Conservation (phyloP, 352 stramenopile genomes). For the Saprolegnia diclina region DNA sequence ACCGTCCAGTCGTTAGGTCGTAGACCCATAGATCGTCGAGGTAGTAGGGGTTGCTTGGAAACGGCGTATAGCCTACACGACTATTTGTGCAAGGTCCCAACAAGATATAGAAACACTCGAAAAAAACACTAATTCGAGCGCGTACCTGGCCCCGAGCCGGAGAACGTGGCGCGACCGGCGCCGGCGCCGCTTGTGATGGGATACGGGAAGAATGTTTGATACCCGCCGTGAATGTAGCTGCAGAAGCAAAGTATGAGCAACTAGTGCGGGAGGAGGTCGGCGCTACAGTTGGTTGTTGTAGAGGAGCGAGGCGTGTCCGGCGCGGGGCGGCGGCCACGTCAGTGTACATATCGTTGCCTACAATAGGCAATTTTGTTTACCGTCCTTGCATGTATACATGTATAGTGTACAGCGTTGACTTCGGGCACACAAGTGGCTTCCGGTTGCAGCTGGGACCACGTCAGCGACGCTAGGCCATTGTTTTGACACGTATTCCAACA, state of each 20-base stretch:
- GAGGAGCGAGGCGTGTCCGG: conserved; percentile 76
- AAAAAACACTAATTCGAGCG: too few relatives aligned
- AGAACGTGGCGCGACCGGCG: conserved; percentile 55
- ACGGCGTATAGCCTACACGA: conserved; percentile 72
- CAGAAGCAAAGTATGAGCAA: neutral
- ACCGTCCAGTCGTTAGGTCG: conserved; percentile 80
- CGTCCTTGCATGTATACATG: too few relatives aligned
- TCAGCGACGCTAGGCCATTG: conserved; percentile 36
- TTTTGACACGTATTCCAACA: conserved; percentile 49
- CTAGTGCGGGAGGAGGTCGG: neutral
- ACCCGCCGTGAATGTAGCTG: conserved; percentile 90
- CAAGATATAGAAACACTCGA: too few relatives aligned
- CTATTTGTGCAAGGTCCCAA: too few relatives aligned
- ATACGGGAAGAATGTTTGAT: conserved; percentile 94
- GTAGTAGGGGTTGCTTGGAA: conserved; percentile 91
- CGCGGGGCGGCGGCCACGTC: conserved; percentile 82
- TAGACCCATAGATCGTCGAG: conserved; percentile 93
- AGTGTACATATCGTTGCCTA: conserved; percentile 57
- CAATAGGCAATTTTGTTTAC: neutral
- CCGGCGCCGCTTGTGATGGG: conserved; percentile 82
- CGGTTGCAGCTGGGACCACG: conserved; percentile 64
- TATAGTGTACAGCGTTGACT: conserved; percentile 52
- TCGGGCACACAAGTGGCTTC: conserved; percentile 57
- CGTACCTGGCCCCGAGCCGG: conserved; percentile 25
- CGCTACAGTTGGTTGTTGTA: conserved; percentile 66